phyloP scores from a whole-genome alignment of 805 yeast species.

The Candida hispaniensis region DNA sequence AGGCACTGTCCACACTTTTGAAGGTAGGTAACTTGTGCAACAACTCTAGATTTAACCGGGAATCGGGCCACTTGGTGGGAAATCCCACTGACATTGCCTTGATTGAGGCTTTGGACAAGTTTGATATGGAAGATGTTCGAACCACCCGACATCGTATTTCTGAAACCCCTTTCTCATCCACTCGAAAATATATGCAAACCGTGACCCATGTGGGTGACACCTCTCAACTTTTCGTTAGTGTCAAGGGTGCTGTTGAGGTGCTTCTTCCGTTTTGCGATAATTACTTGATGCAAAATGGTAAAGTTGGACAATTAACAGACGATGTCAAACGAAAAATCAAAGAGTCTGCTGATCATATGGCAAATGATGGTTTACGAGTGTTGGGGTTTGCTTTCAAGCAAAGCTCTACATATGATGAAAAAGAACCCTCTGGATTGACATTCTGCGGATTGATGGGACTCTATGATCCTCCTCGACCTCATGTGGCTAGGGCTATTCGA shows the following conservation, averaged over 20 bases:
- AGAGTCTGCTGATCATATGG: slow-evolving; percentile 52
- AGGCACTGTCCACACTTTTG: slow-evolving; percentile 16
- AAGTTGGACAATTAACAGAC: slow-evolving; percentile 43
- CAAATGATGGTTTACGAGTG: slow-evolving; percentile 77
- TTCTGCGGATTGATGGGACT: slow-evolving; percentile 87
- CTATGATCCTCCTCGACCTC: slow-evolving; percentile 96
- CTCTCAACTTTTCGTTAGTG: slow-evolving; percentile 44
- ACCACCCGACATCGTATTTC: slow-evolving; percentile 42
- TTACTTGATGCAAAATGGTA: slow-evolving; percentile 51
- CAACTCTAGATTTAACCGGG: slow-evolving; percentile 30
- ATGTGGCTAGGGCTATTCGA: slow-evolving; percentile 65
- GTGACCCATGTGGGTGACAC: slow-evolving; percentile 49
- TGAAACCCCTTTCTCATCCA: slow-evolving; percentile 79
- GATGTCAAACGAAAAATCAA: slow-evolving; percentile 34
- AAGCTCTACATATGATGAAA: slow-evolving; percentile 31
- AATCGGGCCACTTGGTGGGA: slow-evolving; percentile 70
- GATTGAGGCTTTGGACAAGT: slow-evolving; percentile 58
- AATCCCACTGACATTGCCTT: slow-evolving; percentile 94
- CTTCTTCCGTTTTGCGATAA: slow-evolving; percentile 50
- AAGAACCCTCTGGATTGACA: slow-evolving; percentile 41
- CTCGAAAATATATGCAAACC: slow-evolving; percentile 86
- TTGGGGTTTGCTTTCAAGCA: slow-evolving; percentile 56
- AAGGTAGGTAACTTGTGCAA: slow-evolving; percentile 30
- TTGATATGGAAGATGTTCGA: slow-evolving; percentile 65
- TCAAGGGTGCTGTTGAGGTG: slow-evolving; percentile 86